Base-by-base conservation (phyloP, 352 stramenopile species). In the Phytophthora aleatoria region DNA sequence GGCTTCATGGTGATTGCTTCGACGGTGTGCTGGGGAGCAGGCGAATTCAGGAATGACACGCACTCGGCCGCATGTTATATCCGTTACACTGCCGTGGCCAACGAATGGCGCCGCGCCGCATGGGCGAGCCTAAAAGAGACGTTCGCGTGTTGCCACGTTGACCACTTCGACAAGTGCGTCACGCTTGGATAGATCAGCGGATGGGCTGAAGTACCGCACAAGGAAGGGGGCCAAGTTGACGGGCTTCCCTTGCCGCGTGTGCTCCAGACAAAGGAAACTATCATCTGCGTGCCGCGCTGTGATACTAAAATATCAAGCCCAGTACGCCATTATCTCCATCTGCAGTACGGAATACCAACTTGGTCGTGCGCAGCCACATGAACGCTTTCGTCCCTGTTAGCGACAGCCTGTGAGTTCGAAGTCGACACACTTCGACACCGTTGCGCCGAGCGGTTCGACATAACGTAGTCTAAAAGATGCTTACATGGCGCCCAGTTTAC, bases 1-100 rank as follows among this genome's bases (percentile, higher is more conserved):
- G 72, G 81, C 42, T 74, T 61, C 43, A 83, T 65, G 3, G 56
- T 36, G 31, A 11, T 12, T 36, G 9, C 31, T 36, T 36, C 31
- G 31, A 36, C 12, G 10, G 35, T 41, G 12, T 41, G 35, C 12
- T 10, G 35, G 12, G 35, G 8, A 41, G 35, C 35, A 16, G 63
- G 57, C 16, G 42, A 67, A 63, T 67, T 71, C 38, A 31, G 24
- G 64, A 71, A 55, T 71, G 57, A 58, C 33, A 12, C 33, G 33
- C 12, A 38, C 33, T 38, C 7, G 12, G 33, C 7, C 33, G 20
- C 6, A 13, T 38, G 33, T 20, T 20, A 20, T 27, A 58, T 58
- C 39, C 39, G 51, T 50, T 24, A 50, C 51, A 39, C 39, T 16
- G 51, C 36, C 10, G 27, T 35, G 35, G 11, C 43, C 63, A 66